Evolutionary conservation across 805 yeast genomes (phyloP).

Genomic region (Debaryomyces tyrocola): DNA sequence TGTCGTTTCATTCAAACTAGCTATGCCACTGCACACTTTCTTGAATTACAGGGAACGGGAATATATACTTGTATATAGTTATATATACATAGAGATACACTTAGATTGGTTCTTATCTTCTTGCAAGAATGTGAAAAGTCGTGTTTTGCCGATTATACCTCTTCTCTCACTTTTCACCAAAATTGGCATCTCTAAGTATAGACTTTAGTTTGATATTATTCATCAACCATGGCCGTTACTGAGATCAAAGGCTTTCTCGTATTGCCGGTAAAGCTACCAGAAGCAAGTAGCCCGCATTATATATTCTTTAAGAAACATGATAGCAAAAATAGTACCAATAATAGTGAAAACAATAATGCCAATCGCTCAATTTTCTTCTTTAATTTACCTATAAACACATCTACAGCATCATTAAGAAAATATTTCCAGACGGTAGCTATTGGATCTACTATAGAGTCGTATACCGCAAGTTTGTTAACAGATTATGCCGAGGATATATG

Average conservation of each 20-base stretch:
- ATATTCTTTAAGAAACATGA: conserved; percentile 67
- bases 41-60: too few relatives aligned
- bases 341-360: conserved; percentile 29
- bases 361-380: conserved; percentile 69
- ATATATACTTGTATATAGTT: too few relatives aligned
- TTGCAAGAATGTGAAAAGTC: background rate
- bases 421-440: conserved; percentile 60
- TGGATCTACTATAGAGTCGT: conserved; percentile 62
- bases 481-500: conserved; percentile 47
- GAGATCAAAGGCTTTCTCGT: conserved; percentile 62
- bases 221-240: conserved; percentile 13
- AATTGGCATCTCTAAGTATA: background rate
- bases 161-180: background rate
- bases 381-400: conserved; percentile 70
- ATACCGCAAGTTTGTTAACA: conserved; percentile 32
- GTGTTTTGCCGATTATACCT: background rate
- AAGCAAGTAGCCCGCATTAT: conserved; percentile 48
- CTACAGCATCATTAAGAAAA: conserved; percentile 50
- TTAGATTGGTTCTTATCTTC: background rate
- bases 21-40: too few relatives aligned
- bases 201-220: background rate
- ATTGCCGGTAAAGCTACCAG: conserved; percentile 47
- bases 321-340: conserved; percentile 28
- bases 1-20: too few relatives aligned
- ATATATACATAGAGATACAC: too few relatives aligned